These are phyloP conservation scores for Suhomyces canberraensis DNA, from an alignment of 805 yeast species.

Conservation along the genomic window DNA sequence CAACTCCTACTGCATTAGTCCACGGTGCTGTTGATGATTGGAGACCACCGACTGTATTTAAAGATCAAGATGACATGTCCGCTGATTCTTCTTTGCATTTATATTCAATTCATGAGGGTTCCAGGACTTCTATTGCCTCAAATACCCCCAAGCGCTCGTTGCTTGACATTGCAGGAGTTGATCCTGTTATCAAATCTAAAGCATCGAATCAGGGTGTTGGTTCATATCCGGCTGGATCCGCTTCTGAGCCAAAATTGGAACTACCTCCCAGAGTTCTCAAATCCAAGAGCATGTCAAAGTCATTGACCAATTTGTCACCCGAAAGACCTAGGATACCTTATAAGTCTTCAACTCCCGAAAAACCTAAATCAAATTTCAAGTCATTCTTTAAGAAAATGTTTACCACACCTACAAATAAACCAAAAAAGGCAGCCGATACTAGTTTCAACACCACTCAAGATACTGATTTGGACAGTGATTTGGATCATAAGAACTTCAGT, in stretches of 20 bases:
- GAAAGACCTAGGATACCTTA: constrained; percentile 5
- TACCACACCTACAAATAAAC: constrained; percentile 1
- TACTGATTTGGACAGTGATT: not conserved
- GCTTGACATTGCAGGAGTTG: not conserved
- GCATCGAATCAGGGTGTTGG: not conserved
- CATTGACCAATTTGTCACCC: constrained; percentile 14
- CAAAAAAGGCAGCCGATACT: not conserved
- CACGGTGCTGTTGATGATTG: not conserved
- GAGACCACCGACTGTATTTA: constrained; percentile 3
- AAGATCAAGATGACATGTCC: not conserved
- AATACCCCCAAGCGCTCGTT: not conserved
- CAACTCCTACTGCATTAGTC: constrained; percentile 3
- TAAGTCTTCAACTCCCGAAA: constrained; percentile 22
- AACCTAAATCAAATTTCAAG: constrained; percentile 10
- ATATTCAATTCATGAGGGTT: constrained; percentile 5
- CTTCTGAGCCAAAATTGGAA: constrained; percentile 2
- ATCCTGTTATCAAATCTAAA: not conserved
- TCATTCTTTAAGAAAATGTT: constrained; percentile 15
- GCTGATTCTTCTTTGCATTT: constrained; percentile 6
- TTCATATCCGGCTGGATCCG: constrained; percentile 4
- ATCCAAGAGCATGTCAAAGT: constrained; percentile 2
- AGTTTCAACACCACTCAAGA: not conserved
- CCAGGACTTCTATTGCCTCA: constrained; percentile 1
- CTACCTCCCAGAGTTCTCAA: constrained; percentile 1
- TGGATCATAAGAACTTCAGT: not conserved